Percentiles rank a stretch among this genome's conserved stretches.
Conservation (phyloP, 2,329 filamentous ascomycete species). For the Claviceps sp. region DNA sequence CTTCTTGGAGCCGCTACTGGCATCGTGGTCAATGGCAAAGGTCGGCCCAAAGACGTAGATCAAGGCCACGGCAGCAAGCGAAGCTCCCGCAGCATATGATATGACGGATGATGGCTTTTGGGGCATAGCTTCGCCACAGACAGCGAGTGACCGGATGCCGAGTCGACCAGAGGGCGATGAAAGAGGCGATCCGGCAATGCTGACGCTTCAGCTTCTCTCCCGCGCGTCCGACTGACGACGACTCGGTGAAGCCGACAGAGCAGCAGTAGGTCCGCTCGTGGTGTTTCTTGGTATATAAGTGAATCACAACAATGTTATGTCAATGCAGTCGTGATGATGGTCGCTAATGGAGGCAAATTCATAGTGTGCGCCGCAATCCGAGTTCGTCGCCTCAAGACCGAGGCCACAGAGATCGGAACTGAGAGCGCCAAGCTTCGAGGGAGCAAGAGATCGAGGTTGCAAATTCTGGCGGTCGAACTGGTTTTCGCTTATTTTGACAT, state of each 20-base stretch:
- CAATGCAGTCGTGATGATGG: not conserved
- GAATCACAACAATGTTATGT: not conserved
- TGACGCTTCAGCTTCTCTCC: not conserved
- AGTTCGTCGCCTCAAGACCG: not conserved
- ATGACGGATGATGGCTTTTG: constrained; percentile 34
- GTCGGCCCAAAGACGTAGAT: constrained; percentile 98
- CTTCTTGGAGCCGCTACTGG: constrained; percentile 49
- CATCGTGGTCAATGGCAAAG: constrained; percentile 80
- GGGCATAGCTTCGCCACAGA: constrained; percentile 15
- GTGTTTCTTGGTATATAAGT: not conserved
- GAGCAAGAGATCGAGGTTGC: no score
- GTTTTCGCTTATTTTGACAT: no score
- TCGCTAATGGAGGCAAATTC: not conserved
- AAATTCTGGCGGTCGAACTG: no score
- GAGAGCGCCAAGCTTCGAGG: no score
- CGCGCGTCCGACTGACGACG: not conserved
- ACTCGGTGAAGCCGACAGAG: not conserved
- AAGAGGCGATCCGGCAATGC: not conserved
- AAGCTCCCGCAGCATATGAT: constrained; percentile 89
- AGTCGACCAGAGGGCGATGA: constrained; percentile 4
- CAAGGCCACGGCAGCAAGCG: constrained; percentile 83
- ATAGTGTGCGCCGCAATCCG: constrained; percentile 1
- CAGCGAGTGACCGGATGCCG: not conserved
- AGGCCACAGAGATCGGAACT: not conserved
- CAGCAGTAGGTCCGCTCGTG: not conserved